These are phyloP conservation scores for Neurospora sp. DNA, from an alignment of 495 filamentous ascomycete genomes.

Conservation along the genomic window DNA sequence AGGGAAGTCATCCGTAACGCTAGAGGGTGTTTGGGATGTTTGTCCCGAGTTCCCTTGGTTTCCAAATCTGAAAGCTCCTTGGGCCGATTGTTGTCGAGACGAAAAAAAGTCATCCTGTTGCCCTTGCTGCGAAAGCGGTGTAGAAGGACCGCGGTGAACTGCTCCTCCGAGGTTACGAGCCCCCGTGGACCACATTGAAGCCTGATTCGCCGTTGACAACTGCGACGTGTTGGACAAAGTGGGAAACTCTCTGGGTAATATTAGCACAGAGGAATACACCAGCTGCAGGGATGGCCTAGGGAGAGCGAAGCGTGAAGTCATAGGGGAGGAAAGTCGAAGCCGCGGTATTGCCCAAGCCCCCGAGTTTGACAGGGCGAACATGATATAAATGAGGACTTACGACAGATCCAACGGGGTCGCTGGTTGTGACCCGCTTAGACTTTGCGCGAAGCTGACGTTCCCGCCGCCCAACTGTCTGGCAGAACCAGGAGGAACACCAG, in stretches of 20 bases:
- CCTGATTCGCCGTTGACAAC: constrained; percentile 38
- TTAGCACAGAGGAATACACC: neutral
- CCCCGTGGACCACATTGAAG: constrained; percentile 52
- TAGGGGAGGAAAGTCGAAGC: neutral
- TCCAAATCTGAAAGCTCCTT: constrained; percentile 50
- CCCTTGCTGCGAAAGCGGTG: constrained; percentile 40
- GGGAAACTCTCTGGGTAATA: constrained; percentile 62
- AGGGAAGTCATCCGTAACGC: constrained; percentile 74
- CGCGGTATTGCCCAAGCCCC: neutral
- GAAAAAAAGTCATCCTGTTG: constrained; percentile 54
- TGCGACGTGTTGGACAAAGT: constrained; percentile 61
- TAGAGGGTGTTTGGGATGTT: constrained; percentile 54
- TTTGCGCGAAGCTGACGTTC: constrained; percentile 73
- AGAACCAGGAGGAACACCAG: constrained; percentile 39
- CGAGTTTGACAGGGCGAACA: neutral
- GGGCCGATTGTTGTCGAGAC: constrained; percentile 43
- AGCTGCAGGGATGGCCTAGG: neutral
- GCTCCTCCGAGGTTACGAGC: constrained; percentile 40
- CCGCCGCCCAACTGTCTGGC: constrained; percentile 49
- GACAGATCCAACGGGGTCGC: constrained; percentile 66
- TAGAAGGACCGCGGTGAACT: constrained; percentile 57
- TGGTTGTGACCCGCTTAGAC: constrained; percentile 66
- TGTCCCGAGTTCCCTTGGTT: constrained; percentile 43
- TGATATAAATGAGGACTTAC: constrained; percentile 45
- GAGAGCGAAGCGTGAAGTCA: neutral